Percentiles rank a stretch among this genome's conserved stretches.
phyloP scores from a whole-genome alignment of 2,329 filamentous ascomycete genomes.

The Onygenales sp. region DNA sequence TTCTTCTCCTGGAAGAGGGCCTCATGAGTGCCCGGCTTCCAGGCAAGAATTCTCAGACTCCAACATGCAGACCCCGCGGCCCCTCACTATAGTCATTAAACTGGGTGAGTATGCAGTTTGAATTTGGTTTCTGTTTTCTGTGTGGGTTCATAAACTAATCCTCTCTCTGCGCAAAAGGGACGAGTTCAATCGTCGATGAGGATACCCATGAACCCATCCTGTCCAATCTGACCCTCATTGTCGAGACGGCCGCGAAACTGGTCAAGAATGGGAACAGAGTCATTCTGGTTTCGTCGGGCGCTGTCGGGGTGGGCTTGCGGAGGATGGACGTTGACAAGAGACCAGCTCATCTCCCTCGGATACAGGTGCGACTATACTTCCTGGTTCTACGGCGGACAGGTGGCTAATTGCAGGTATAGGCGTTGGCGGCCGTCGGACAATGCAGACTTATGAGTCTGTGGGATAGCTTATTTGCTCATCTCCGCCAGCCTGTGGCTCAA shows the following conservation, averaged over 20 bases:
- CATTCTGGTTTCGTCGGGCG: constrained; percentile 92
- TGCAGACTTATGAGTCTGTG: constrained; percentile 90
- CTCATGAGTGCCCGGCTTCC: neutral
- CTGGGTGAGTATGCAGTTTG: constrained; percentile 49
- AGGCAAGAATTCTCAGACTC: neutral
- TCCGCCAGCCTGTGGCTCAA: constrained; percentile 85
- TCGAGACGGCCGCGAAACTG: constrained; percentile 83
- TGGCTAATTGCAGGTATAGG: constrained; percentile 37
- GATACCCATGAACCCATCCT: constrained; percentile 87
- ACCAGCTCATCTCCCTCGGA: constrained; percentile 80
- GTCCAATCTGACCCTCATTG: constrained; percentile 82
- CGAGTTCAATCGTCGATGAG: constrained; percentile 97
- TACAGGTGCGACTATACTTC: constrained; percentile 52
- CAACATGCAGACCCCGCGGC: constrained; percentile 56
- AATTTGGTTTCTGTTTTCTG: constrained; percentile 5
- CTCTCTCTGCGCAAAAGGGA: constrained; percentile 51
- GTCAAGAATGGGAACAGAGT: constrained; percentile 87
- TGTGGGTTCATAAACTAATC: constrained; percentile 5
- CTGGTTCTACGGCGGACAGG: neutral
- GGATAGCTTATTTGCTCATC: constrained; percentile 83
- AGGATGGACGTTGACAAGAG: constrained; percentile 81
- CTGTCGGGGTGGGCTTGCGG: constrained; percentile 85
- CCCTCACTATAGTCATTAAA: constrained; percentile 75
- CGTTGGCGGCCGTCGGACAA: constrained; percentile 90
- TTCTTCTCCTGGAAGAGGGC: constrained; percentile 2